Conservation (phyloP, 495 filamentous ascomycete genomes). For the Immersiella caudata region DNA sequence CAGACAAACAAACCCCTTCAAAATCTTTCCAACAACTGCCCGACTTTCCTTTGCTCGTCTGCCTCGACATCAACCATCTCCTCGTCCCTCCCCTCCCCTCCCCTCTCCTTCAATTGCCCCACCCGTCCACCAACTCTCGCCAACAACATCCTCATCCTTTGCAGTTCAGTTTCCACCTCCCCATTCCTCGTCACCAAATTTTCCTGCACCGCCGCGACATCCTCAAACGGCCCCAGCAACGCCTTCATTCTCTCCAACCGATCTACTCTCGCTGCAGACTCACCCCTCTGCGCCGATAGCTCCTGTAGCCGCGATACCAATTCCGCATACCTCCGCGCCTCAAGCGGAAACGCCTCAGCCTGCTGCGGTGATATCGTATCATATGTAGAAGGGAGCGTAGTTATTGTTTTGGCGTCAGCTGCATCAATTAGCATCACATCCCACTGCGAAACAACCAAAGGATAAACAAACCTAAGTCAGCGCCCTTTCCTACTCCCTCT, state of each 20-base stretch:
- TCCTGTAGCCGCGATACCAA: constrained; percentile 54
- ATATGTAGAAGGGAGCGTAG: constrained; percentile 50
- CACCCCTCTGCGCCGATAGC: constrained; percentile 57
- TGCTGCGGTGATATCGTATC: constrained; percentile 32
- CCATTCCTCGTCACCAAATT: constrained; percentile 77
- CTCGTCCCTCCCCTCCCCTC: constrained; percentile 21
- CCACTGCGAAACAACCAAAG: constrained; percentile 36
- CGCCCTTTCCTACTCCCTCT: constrained; percentile 31
- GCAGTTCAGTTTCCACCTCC: constrained; percentile 71
- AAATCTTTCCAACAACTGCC: constrained; percentile 41
- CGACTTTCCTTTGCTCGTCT: constrained; percentile 46
- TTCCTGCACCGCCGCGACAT: constrained; percentile 59
- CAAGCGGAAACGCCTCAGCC: constrained; percentile 33
- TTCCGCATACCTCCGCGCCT: constrained; percentile 55
- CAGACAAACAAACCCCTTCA: constrained; percentile 22
- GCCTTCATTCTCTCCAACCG: constrained; percentile 59
- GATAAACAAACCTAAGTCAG: constrained; percentile 44
- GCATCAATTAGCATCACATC: constrained; percentile 16
- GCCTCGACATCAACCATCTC: constrained; percentile 33
- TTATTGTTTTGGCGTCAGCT: constrained; percentile 48
- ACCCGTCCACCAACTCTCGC: constrained; percentile 69
- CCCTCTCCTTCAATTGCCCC: constrained; percentile 35
- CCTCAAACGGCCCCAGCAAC: constrained; percentile 60
- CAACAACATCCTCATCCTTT: constrained; percentile 75
- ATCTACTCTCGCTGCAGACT: constrained; percentile 57